Base-by-base conservation (phyloP, 305 asterid species). In the Solanum hybrid region DNA sequence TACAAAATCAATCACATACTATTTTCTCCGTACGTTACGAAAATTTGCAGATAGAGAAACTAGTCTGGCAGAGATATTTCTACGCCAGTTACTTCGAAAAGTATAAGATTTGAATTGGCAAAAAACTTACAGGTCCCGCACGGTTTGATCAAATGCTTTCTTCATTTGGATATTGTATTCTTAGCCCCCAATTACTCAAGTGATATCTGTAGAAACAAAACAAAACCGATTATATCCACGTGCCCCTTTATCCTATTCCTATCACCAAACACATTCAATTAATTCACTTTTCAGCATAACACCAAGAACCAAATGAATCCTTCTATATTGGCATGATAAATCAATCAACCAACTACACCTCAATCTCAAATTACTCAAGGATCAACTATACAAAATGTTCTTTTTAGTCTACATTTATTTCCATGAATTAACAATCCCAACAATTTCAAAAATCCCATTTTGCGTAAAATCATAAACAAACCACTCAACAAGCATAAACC, bases 81-180 rank as follows among this genome's bases (percentile, higher is more conserved):
- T 46, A 20, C 69, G 20, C 11, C 12, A 11, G 46, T 56, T 2
- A 31, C 31, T 11, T 31, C 8, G 10, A 8, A 22, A 88, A 26
- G 46, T 32, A 79, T 12, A 86, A 86, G 80, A 90, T 86, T 46
- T 22, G 51, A 56, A 38, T 64, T 51, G 31, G 31, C 14, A 34
- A 11, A 90, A 94, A 90, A 94, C 98, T 94, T 92, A 97, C 99
- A 97, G 85, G 92, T 97, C 99, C 5, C 98, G 96, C 91, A 97
- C 98, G 78, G 99, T 97, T 93, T 97, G 99, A 96, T 89, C 99
- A 91, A 97, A 89, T 40, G 96, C 98, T 94, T 96, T 97, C 98
- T 97, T 97, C 98, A 97, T 97, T 91, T 90, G 92, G 85, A 91
- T 85, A 85, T 31, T 6, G 8, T 85, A 31, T 10, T n/a, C 75